phyloP scores from a whole-genome alignment of 2,329 filamentous ascomycete genomes.

The Penicillium psychrosexuale region DNA sequence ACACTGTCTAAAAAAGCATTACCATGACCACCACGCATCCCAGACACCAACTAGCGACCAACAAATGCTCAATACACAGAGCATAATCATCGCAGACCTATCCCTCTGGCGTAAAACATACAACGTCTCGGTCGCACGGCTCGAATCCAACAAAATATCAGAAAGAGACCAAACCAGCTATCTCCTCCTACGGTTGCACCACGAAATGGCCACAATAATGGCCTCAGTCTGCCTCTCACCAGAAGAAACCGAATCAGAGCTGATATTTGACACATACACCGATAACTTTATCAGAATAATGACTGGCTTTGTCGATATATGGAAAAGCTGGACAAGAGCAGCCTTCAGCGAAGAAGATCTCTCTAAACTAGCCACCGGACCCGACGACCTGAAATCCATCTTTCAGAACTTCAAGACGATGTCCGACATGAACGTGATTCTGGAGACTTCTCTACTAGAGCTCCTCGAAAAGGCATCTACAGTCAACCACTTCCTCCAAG shows the following conservation, averaged over 20 bases:
- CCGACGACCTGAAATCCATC: background rate
- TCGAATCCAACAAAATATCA: background rate
- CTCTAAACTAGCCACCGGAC: background rate
- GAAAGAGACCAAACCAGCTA: conserved; percentile 19
- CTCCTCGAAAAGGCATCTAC: background rate
- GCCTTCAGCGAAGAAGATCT: conserved; percentile 1
- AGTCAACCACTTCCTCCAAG: background rate
- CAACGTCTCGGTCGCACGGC: conserved; percentile 2
- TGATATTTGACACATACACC: conserved; percentile 25
- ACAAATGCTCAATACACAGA: conserved; percentile 7
- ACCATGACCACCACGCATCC: background rate
- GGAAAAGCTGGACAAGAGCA: conserved; percentile 6
- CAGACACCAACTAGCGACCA: background rate
- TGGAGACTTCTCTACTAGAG: background rate
- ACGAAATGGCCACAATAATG: conserved; percentile 48
- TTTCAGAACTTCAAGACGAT: background rate
- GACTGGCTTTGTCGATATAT: conserved; percentile 9
- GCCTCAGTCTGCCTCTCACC: conserved; percentile 19
- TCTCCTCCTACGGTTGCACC: conserved; percentile 38
- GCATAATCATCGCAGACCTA: conserved; percentile 12
- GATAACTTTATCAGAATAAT: conserved; percentile 21
- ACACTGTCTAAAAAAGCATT: conserved; percentile 15
- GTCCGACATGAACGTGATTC: background rate
- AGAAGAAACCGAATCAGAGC: conserved; percentile 23
- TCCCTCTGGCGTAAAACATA: conserved; percentile 25